Conservation (phyloP, 371 early-diverging fungal species). For the Mucor piriformis region DNA sequence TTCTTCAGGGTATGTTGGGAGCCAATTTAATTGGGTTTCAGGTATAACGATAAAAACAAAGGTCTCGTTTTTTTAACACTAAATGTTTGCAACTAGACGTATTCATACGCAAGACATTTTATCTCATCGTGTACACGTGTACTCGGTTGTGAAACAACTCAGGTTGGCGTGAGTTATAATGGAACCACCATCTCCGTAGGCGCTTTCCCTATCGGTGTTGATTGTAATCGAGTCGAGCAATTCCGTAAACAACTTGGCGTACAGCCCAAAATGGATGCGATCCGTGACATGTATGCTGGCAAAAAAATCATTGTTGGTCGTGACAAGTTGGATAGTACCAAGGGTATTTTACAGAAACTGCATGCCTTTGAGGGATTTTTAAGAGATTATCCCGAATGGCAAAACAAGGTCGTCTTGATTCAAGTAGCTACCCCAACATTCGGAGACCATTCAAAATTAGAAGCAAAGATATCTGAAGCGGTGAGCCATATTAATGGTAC, state of each 20-base stretch:
- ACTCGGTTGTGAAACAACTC: conserved; percentile 90
- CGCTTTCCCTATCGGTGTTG: conserved; percentile 98
- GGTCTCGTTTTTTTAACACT: neutral
- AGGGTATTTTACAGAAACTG: conserved; percentile 97
- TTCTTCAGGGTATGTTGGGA: conserved; percentile 87
- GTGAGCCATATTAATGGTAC: conserved; percentile 94
- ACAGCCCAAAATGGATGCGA: conserved; percentile 72
- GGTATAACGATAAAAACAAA: conserved; percentile 28
- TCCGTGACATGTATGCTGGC: conserved; percentile 85
- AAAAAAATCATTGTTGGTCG: conserved; percentile 97
- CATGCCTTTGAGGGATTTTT: conserved; percentile 94
- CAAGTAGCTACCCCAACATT: conserved; percentile 73
- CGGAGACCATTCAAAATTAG: conserved; percentile 70
- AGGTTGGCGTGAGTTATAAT: conserved; percentile 77
- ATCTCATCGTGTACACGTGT: conserved; percentile 91
- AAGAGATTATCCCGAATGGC: conserved; percentile 87
- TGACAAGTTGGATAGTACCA: conserved; percentile 98
- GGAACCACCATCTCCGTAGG: conserved; percentile 80
- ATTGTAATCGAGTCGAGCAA: conserved; percentile 66
- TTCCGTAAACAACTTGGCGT: conserved; percentile 61
- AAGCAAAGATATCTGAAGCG: conserved; percentile 86
- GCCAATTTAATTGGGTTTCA: conserved; percentile 92
- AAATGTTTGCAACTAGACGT: conserved; percentile 62
- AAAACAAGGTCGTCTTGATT: conserved; percentile 86
- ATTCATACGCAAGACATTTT: conserved; percentile 97